Evolutionary conservation across 495 filamentous ascomycete species (phyloP).

Genomic region (Aspergillus conjunctus): DNA sequence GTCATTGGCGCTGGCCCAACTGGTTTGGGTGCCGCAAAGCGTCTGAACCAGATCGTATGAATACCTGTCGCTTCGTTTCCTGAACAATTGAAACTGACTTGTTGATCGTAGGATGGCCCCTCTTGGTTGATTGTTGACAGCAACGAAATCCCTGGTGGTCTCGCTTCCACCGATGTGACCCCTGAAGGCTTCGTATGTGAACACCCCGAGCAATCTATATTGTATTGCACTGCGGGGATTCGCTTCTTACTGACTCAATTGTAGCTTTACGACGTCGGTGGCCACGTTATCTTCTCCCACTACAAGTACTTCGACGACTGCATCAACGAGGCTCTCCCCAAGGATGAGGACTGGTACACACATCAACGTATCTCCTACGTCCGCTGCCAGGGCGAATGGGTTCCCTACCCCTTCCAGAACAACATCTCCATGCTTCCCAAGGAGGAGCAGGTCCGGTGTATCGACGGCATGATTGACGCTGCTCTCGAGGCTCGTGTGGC

Average conservation of each 20-base stretch:
- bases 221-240: not conserved
- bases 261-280: conserved; percentile 97
- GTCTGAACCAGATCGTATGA: conserved; percentile 90
- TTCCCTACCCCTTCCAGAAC: conserved; percentile 99
- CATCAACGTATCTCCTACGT: conserved; percentile 99
- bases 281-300: conserved; percentile 99
- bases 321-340: conserved; percentile 93
- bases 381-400: conserved; percentile 93
- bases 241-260: conserved; percentile 20
- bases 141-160: conserved; percentile 91
- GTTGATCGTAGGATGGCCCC: conserved; percentile 65
- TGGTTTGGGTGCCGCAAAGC: conserved; percentile 94
- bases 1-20: conserved; percentile 98
- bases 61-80: conserved; percentile 21
- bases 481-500: conserved; percentile 81
- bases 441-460: conserved; percentile 92
- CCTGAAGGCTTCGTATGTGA: conserved; percentile 94
- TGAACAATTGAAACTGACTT: conserved; percentile 22
- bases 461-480: conserved; percentile 97
- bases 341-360: conserved; percentile 91
- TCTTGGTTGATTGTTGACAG: conserved; percentile 97
- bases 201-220: not conserved
- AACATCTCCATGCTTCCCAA: conserved; percentile 99
- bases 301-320: conserved; percentile 99
- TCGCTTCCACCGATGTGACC: conserved; percentile 95